Evolutionary conservation across 805 yeast genomes (phyloP).

Genomic region (Wickerhamomyces xylosicus): DNA sequence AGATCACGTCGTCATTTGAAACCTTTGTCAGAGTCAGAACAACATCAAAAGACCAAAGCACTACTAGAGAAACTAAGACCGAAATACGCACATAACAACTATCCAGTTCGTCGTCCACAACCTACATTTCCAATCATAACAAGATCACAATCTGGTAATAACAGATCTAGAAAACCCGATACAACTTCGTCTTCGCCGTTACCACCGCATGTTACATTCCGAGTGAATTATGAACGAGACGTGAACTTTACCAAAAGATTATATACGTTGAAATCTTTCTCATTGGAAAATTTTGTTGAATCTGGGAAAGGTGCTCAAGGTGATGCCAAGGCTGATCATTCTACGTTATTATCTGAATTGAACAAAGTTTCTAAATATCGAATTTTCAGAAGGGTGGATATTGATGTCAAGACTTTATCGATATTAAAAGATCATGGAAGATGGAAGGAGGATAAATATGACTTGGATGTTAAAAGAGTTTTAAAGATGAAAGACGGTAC

Average conservation of each 20-base stretch:
- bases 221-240: too few species aligned
- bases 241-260: not conserved
- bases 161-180: not conserved
- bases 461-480: not conserved
- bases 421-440: not conserved
- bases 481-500: not conserved
- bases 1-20: not conserved
- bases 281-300: not conserved
- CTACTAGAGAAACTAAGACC: not conserved
- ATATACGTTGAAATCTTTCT: too few species aligned
- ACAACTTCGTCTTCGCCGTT: not conserved
- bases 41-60: not conserved
- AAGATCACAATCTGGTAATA: not conserved
- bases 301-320: not conserved
- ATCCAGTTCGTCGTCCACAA: not conserved
- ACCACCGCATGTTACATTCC: too few species aligned
- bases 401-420: not conserved
- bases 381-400: not conserved
- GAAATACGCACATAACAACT: not conserved
- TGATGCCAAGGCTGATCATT: not conserved
- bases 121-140: not conserved
- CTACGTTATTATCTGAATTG: not conserved
- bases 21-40: not conserved
- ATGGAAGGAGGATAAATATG: not conserved
- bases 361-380: not conserved